These are phyloP conservation scores for Endocalyx cinctus DNA, from an alignment of 2,329 filamentous ascomycete genomes.

Conservation along the genomic window DNA sequence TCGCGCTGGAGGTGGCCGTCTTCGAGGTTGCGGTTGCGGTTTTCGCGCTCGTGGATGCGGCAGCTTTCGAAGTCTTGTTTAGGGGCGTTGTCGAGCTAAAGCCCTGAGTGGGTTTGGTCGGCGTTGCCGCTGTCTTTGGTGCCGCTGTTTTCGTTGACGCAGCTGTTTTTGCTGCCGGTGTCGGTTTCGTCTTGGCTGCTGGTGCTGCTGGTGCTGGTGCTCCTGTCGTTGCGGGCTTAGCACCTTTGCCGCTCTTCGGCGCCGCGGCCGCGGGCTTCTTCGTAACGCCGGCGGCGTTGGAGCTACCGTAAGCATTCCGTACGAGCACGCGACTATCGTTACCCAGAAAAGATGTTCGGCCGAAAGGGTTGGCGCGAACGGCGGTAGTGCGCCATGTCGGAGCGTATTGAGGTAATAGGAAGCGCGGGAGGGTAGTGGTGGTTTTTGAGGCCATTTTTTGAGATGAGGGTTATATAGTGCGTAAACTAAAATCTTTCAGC, in stretches of 20 bases:
- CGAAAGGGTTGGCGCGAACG: conserved; percentile 24
- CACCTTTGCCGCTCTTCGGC: conserved; percentile 3
- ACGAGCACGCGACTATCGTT: conserved; percentile 25
- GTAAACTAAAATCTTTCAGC: not conserved
- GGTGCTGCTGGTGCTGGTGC: conserved; percentile 6
- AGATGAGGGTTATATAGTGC: not conserved
- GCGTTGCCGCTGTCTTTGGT: conserved; percentile 11
- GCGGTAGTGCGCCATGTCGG: conserved; percentile 47
- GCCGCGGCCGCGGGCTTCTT: conserved; percentile 6
- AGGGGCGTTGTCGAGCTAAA: too few relatives aligned
- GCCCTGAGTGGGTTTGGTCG: too few relatives aligned
- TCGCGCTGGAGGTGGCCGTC: conserved; percentile 3
- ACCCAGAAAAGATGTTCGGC: conserved; percentile 19
- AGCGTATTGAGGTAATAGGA: conserved; percentile 61
- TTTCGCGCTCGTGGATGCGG: conserved; percentile 19
- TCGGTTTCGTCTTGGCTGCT: conserved; percentile 10
- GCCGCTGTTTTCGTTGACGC: conserved; percentile 9
- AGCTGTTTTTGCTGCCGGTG: conserved; percentile 12
- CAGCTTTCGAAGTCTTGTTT: conserved; percentile 13
- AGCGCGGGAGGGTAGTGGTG: conserved; percentile 57
- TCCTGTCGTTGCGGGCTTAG: conserved; percentile 14
- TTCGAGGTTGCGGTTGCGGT: conserved; percentile 11
- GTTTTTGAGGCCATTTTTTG: conserved; percentile 38
- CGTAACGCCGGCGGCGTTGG: conserved; percentile 18
- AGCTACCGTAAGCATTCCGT: conserved; percentile 34